These are phyloP conservation scores for Pleoardoris graminearum DNA, from an alignment of 2,329 filamentous ascomycete species.

Conservation along the genomic window DNA sequence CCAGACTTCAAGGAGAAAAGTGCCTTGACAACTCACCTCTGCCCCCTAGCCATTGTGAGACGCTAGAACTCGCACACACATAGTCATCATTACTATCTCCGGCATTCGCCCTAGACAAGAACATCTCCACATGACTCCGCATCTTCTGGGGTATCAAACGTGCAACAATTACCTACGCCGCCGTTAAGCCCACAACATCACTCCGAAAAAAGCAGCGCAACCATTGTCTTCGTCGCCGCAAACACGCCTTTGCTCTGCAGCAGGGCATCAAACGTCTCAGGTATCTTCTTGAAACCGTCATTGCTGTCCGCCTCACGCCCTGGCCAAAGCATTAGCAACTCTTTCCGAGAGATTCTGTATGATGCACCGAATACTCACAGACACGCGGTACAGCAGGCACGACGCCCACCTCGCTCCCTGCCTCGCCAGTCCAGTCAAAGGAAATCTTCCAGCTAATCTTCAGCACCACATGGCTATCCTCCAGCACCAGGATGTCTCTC, in stretches of 20 bases:
- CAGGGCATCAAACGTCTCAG: conserved; percentile 63
- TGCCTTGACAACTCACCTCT: too few species aligned
- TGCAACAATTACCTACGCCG: neutral
- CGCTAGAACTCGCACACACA: too few species aligned
- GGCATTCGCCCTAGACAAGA: neutral
- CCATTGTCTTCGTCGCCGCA: conserved; percentile 61
- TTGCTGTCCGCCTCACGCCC: conserved; percentile 63
- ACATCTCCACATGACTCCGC: neutral
- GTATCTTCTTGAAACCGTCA: conserved; percentile 60
- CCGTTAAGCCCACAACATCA: conserved; percentile 3
- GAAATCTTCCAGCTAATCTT: conserved; percentile 65
- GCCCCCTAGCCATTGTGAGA: too few species aligned
- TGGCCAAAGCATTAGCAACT: conserved; percentile 11
- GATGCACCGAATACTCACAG: conserved; percentile 56
- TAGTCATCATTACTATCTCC: neutral
- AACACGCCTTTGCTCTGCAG: conserved; percentile 60
- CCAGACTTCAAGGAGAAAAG: too few species aligned
- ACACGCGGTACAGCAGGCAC: conserved; percentile 61
- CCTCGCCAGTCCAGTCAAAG: conserved; percentile 76
- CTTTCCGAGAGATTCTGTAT: too few species aligned
- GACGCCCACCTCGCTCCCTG: conserved; percentile 61
- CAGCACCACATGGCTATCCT: conserved; percentile 48
- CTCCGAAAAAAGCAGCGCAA: conserved; percentile 57
- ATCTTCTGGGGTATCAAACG: neutral
- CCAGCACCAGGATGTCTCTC: conserved; percentile 32